Evolutionary conservation across 83 land plant genomes (phyloP), one percentile per base, ranked within the genome.

Genomic region (Isoetes engelmannii): DNA sequence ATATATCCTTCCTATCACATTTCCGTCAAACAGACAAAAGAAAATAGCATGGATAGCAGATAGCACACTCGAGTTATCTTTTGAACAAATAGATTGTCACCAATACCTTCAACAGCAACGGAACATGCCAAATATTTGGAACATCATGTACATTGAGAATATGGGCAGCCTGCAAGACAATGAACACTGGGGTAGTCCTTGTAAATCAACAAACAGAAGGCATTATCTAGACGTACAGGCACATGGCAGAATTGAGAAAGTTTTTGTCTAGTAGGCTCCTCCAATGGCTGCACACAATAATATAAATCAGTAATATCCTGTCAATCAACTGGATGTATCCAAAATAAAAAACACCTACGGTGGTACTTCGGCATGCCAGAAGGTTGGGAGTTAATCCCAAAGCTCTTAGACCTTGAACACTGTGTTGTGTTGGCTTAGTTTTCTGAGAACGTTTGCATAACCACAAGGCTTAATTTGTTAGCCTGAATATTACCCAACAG

Each of bases 391-490:
- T 87, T 71, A 92, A 74, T 19, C 98, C 98, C 61, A 83, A 76
- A 9, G 87, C 84, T 72, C 98, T 76, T 28, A 92, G 83, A 18
- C 82, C 92, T 19, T 87, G 81, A 28, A 92, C 98, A 77, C 96
- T 90, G 61, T 92, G 95, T 72, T 92, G 98, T 8, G 98, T 92
- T 53, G 95, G 98, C 77, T 92, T 92, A 68, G 98, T 92, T 87
- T 92, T 92, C 98, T 92, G 83, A 18, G 18, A 21, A 71, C 55
- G 55, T 12, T 51, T 17, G 37, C 37, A 28, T 28, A 28, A 28
- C 37, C 37, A 28, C 37, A 28, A 28, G 37, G 37, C 37, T 28
- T 0, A 28, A 28, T 28, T 28, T 28, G 37, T 28, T 28, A 28
- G 37, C 37, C 37, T 28, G 37, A 28, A 28, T 2, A 28, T 28